Evolutionary conservation across 192 early-diverging fungal species (phyloP).

Genomic region (Coemansia sp.): DNA sequence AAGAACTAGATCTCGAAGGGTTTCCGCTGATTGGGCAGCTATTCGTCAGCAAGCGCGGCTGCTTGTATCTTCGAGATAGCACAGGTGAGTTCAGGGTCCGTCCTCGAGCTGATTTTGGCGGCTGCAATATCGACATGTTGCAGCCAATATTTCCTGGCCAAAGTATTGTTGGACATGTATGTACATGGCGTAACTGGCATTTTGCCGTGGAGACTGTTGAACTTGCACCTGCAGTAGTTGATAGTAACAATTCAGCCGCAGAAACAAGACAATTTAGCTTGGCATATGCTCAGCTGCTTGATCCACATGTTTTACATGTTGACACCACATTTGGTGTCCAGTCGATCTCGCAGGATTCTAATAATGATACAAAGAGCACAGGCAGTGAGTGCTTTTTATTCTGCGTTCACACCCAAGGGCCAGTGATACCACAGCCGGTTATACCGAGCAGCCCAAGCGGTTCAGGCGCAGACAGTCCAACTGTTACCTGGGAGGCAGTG

Average conservation of each 20-base stretch:
- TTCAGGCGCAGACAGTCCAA: neutral
- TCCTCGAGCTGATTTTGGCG: conserved; percentile 5
- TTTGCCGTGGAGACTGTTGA: conserved; percentile 18
- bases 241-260: neutral
- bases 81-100: conserved; percentile 28
- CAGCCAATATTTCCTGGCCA: conserved; percentile 28
- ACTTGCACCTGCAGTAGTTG: neutral
- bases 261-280: conserved; percentile 7
- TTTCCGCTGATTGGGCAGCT: conserved; percentile 33
- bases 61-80: conserved; percentile 33
- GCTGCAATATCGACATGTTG: neutral
- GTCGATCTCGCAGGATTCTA: neutral
- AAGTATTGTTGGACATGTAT: conserved; percentile 29
- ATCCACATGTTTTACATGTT: conserved; percentile 8
- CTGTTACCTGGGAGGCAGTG: conserved; percentile 1
- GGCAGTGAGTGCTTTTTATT: conserved; percentile 16
- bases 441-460: neutral
- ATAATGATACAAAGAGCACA: neutral
- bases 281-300: conserved; percentile 16
- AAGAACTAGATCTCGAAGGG: conserved; percentile 19
- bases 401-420: conserved; percentile 19
- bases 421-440: neutral
- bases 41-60: conserved; percentile 23
- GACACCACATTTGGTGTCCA: conserved; percentile 29
- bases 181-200: conserved; percentile 33